phyloP scores from a whole-genome alignment of 208 protist species.

The Vickermania ingenoplastis region DNA sequence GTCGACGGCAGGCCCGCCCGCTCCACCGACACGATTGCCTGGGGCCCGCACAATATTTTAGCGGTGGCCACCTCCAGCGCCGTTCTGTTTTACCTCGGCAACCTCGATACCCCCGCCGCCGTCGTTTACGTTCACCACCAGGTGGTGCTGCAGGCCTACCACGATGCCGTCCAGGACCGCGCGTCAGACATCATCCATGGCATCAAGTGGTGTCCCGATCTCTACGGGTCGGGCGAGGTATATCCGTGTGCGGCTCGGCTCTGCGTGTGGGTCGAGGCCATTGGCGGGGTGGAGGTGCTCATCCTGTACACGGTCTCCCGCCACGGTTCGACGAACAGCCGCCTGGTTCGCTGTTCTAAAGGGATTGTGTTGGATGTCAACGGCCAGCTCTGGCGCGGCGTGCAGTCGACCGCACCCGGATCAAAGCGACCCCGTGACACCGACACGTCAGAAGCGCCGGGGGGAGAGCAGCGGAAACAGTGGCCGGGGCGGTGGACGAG shows the following conservation, averaged over 20 bases:
- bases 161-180: constrained; percentile 15
- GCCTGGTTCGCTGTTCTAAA: background rate
- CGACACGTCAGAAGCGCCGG: too few species aligned
- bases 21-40: constrained; percentile 19
- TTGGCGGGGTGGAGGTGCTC: background rate
- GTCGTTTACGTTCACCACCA: constrained; percentile 22
- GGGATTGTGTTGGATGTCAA: too few species aligned
- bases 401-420: too few species aligned
- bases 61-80: constrained; percentile 49
- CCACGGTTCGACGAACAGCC: background rate
- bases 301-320: background rate
- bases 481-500: too few species aligned
- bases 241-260: background rate
- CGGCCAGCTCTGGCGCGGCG: too few species aligned
- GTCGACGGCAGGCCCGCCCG: too few species aligned
- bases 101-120: constrained; percentile 18
- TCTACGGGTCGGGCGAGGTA: constrained; percentile 3
- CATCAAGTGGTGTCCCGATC: constrained; percentile 45
- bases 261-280: background rate
- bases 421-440: too few species aligned
- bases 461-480: too few species aligned
- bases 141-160: constrained; percentile 15
- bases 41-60: constrained; percentile 77
- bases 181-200: constrained; percentile 7
- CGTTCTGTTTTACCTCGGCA: constrained; percentile 41